These are phyloP conservation scores for Boletus patriciae DNA, from an alignment of 768 basidiomycete species.

Conservation along the genomic window DNA sequence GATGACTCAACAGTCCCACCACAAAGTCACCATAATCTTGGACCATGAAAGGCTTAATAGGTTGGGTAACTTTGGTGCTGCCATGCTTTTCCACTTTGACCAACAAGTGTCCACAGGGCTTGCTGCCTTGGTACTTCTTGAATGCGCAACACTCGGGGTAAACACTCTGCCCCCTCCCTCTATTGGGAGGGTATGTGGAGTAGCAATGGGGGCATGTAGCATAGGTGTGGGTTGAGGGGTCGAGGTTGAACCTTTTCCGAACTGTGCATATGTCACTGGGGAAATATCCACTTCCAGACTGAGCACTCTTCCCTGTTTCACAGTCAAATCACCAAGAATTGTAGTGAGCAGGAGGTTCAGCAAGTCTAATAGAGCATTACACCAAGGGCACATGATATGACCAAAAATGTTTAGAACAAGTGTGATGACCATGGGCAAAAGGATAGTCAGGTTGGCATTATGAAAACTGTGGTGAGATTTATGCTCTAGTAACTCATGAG, in stretches of 20 bases:
- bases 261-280: slow-evolving; percentile 20
- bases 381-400: not conserved
- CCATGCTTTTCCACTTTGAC: not conserved
- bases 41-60: slow-evolving; percentile 20
- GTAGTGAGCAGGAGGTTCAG: not conserved
- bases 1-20: slow-evolving; percentile 23
- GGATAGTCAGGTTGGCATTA: not conserved
- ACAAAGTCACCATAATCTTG: slow-evolving; percentile 33
- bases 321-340: not conserved
- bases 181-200: slow-evolving; percentile 10
- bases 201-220: slow-evolving; percentile 32
- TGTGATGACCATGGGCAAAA: not conserved
- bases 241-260: slow-evolving; percentile 17
- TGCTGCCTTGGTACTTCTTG: slow-evolving; percentile 11
- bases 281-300: not conserved
- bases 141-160: slow-evolving; percentile 26
- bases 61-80: not conserved
- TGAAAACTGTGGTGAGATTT: not conserved
- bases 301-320: not conserved
- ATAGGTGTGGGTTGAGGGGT: slow-evolving; percentile 18
- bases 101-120: slow-evolving; percentile 14
- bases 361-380: not conserved
- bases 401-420: not conserved
- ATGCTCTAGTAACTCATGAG: not conserved
- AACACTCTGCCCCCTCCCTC: too few relatives aligned